Percentiles rank a stretch among this genome's conserved stretches.
Evolutionary conservation across 805 yeast genomes (phyloP).

Genomic region (Nakazawaea holstii): DNA sequence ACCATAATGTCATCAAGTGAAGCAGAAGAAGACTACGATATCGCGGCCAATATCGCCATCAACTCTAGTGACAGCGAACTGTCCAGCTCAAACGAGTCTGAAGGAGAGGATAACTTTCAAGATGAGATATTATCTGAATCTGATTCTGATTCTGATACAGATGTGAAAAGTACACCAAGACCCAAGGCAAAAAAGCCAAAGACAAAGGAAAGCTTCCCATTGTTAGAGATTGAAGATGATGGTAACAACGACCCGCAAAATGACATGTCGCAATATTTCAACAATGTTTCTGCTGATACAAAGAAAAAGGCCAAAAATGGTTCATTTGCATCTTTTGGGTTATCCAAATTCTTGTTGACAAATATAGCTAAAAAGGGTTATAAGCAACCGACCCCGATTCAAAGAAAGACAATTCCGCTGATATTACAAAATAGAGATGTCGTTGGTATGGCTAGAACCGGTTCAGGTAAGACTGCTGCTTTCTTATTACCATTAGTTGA

Average conservation of each 20-base stretch:
- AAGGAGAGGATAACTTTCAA: constrained; percentile 34
- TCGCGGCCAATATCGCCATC: constrained; percentile 54
- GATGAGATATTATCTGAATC: constrained; percentile 49
- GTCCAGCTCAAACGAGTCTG: constrained; percentile 20
- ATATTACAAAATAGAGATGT: constrained; percentile 86
- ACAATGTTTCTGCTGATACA: constrained; percentile 29
- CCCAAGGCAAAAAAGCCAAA: constrained; percentile 14
- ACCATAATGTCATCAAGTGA: constrained; percentile 21
- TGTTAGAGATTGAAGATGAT: constrained; percentile 40
- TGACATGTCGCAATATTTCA: constrained; percentile 32
- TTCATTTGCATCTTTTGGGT: constrained; percentile 85
- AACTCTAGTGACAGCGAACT: constrained; percentile 26
- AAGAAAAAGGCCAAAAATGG: constrained; percentile 66
- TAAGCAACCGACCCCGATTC: constrained; percentile 96
- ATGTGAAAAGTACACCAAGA: constrained; percentile 23
- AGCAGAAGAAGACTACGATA: constrained; percentile 54
- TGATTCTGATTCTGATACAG: constrained; percentile 37
- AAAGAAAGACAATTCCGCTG: constrained; percentile 89
- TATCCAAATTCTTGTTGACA: constrained; percentile 61
- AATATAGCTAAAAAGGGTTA: constrained; percentile 84
- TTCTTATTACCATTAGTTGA: constrained; percentile 89
- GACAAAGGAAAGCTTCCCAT: constrained; percentile 26
- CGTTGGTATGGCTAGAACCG: constrained; percentile 99
- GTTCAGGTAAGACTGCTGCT: constrained; percentile 98
- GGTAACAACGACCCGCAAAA: constrained; percentile 24